Evolutionary conservation across 78 protist genomes (phyloP), one percentile per base, ranked within the genome.

Genomic region (Dictyostelium intermedium): DNA sequence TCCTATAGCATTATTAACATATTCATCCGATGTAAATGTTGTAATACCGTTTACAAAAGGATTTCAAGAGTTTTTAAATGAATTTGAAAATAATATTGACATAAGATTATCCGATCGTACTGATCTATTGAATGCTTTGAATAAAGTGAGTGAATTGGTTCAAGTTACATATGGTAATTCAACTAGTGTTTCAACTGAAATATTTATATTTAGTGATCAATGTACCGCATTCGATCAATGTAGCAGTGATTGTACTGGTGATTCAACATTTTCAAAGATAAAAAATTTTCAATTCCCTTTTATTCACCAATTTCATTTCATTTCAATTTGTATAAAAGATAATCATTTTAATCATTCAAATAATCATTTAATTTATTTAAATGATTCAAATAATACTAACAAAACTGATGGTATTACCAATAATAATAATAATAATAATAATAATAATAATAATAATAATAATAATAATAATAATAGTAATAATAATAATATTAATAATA

Each of bases 221-320:
- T 89, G 87, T 47, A 63, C 83, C 20, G 30, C 94, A 43, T 70
- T 89, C 35, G 82, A 89, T 18, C 16, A 61, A 16, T 39, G 14
- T 18, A 35, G 27, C 35, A 18, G 56, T 11, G 56, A 11, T 45
- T 2, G n/a, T 50, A n/a, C n/a, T n/a, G 66, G 66, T 20, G 66
- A 56, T 20, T 30, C 37, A 83, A 37, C 66, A 10, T 82, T 20
- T 35, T 9, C 30, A 13, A 47, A n/a, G 1, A 18, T 50, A 30
- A 60, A 74, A 74, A 11, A 50, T 5, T 60, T 60, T 82, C 50
- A 87, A 25, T n/a, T 87, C n/a, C 94, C 86, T 2, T 80, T 80
- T 11, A 20, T 89, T 76, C 76, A 89, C 34, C 87, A 89, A 30
- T 34, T 89, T 63, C 94, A 89, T 69, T 89, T 89, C 82, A 47